Base-by-base conservation (phyloP, 2,329 filamentous ascomycete genomes). In the Cercospora janseana region DNA sequence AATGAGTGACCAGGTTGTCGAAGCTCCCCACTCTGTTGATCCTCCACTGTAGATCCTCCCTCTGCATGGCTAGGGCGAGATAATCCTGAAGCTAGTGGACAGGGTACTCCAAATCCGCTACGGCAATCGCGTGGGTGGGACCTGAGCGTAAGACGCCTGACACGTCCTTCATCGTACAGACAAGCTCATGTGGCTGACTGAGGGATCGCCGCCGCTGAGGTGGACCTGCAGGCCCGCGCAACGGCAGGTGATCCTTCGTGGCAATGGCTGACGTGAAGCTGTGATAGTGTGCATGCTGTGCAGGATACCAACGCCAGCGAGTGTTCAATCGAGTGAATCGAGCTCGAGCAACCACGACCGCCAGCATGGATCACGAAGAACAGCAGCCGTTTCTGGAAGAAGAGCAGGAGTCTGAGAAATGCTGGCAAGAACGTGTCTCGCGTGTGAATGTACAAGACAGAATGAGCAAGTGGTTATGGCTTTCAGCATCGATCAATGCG, bases 21-120 rank as follows among this genome's bases (percentile, higher is more conserved):
- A 40, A 40, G 21, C 35, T 23, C 35, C 35, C 23, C 35, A 26
- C 16, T 7, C 5, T 40, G 35, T 7, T 40, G 34, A 46, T 40
- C 41, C 32, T 45, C 46, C 41, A 18, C 31, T 34, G 41, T 26
- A 44, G 48, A 51, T 51, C 48, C 38, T 46, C 24, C 28, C 43
- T 23, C n/a, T 20, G 24, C 26, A 12, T 2, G 16, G 43, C 18
- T 31, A 35, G 23, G 12, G 15, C 43, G 18, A 21, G 29, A 21
- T n/a, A 37, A n/a, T 31, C 23, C 27, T 24, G 8, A 26, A 31
- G 29, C 43, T 35, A 46, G 31, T 6, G 27, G 6, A 21, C 12
- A 15, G 10, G 43, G 10, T 15, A 21, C 26, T 35, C 43, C 34
- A 12, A 7, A 18, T n/a, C n/a, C 28, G 26, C 43, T 46, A 46